phyloP scores from a whole-genome alignment of 139 green algal genomes.

The Coccomyxa sp. region DNA sequence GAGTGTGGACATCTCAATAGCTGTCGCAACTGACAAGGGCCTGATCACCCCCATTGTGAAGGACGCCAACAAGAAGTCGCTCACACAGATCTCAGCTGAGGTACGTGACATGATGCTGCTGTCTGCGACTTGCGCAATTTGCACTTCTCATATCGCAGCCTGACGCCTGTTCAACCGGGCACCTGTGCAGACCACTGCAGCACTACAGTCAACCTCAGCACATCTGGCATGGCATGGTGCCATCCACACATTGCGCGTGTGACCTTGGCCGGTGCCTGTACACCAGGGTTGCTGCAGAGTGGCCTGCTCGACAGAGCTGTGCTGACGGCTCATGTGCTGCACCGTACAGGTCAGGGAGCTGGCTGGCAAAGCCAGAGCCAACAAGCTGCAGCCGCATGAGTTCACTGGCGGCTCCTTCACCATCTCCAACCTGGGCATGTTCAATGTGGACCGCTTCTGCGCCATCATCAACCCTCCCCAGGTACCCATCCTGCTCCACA shows the following conservation, averaged over 20 bases:
- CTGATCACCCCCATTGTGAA: slow-evolving; percentile 91
- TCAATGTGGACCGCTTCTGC: slow-evolving; percentile 74
- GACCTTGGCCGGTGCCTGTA: no score
- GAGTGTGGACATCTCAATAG: slow-evolving; percentile 77
- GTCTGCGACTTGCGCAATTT: no score
- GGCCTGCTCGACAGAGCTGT: neutral
- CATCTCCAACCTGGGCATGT: slow-evolving; percentile 95
- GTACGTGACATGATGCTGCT: slow-evolving; percentile 73
- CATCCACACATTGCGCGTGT: no score
- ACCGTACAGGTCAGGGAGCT: slow-evolving; percentile 64
- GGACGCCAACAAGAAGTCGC: slow-evolving; percentile 53
- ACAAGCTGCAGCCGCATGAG: slow-evolving; percentile 92
- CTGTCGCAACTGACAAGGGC: slow-evolving; percentile 82
- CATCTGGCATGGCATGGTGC: no score
- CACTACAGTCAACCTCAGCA: no score
- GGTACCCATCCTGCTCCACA: slow-evolving; percentile 15
- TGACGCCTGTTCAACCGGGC: no score
- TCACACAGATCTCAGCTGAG: slow-evolving; percentile 29
- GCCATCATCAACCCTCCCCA: slow-evolving; percentile 96
- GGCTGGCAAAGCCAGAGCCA: slow-evolving; percentile 65
- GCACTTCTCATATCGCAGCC: no score
- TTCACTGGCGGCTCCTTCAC: slow-evolving; percentile 86
- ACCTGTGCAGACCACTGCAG: no score
- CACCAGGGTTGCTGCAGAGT: no score
- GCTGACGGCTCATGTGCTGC: neutral